Base-by-base conservation (phyloP, 768 basidiomycete species). In the Suillus paluster region DNA sequence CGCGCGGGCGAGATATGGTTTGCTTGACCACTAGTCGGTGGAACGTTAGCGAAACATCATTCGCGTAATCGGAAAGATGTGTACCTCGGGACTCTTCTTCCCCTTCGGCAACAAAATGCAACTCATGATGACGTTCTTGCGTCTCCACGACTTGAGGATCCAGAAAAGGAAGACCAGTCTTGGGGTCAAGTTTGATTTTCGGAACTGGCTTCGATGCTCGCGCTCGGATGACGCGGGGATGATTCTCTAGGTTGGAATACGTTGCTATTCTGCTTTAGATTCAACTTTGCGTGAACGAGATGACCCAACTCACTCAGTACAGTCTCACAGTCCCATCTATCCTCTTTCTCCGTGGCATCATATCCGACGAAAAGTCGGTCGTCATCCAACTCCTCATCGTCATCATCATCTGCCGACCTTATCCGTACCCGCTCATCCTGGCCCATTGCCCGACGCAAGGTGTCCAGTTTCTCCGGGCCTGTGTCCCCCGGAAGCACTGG, bases 201-300 rank as follows among this genome's bases (percentile, higher is more conserved):
- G 88, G 80, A 0, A 83, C 81, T 23, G 78, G 76, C 68, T 79
- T 82, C 44, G 76, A 70, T 62, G 86, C 82, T 38, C 88, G 80
- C 21, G 88, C 86, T 27, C 86, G 84, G 62, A 99, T 95, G 36
- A 97, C 78, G 10, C 90, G 86, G 0, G 97, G 97, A 72, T 99
- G 97, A 70, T 99, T 99, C 73, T 97, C 97, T 8, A 98, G 81
- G 71, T 97, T 99, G n/a, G 94, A 91, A 72, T 95, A 96, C 11
- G 96, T 98, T 10, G 91, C 97, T 97, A 70, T 21, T 34, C 55
- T 48, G 45, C n/a, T 49, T 65, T 66, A 64, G 62, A 62, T 50
- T 65, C 57, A 19, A 52, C 30, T 46, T n/a, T 17, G 36, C 30
- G 36, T 30, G 2, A 36, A 48, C 21, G 17, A 30, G 21, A 33